phyloP scores from a whole-genome alignment of 1,284 basidiomycete species.

The Tilletiopsis washingtonensis region DNA sequence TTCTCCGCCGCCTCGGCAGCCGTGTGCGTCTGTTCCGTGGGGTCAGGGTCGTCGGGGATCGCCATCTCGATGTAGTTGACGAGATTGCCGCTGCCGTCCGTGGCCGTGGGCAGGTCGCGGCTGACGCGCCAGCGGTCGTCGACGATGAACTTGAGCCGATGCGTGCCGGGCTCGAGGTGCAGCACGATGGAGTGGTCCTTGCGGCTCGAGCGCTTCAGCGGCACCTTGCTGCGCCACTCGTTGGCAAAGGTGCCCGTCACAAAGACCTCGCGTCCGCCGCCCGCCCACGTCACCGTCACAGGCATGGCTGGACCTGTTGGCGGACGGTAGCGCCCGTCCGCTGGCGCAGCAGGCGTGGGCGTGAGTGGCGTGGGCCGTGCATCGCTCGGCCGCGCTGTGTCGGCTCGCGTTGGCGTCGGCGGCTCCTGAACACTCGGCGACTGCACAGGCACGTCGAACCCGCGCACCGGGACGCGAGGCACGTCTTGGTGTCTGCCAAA shows the following conservation, averaged over 20 bases:
- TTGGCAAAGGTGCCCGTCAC: conserved; percentile 58
- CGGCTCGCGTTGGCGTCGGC: no score
- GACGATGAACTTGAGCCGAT: conserved; percentile 91
- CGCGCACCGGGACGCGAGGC: conserved; percentile 1
- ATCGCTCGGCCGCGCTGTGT: no score
- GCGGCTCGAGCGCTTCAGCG: conserved; percentile 17
- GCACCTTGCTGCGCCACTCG: conserved; percentile 54
- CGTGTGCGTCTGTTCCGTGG: background rate
- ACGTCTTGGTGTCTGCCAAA: no score
- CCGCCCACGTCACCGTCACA: conserved; percentile 31
- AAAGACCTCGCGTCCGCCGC: conserved; percentile 49
- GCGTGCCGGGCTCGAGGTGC: conserved; percentile 69
- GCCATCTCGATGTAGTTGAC: conserved; percentile 67
- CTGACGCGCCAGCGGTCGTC: conserved; percentile 76
- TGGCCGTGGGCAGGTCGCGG: conserved; percentile 74
- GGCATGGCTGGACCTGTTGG: conserved; percentile 12
- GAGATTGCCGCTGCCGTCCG: conserved; percentile 86
- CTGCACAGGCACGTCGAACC: conserved; percentile 1
- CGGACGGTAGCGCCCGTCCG: background rate
- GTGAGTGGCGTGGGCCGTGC: background rate
- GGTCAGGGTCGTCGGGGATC: background rate
- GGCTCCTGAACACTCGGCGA: no score
- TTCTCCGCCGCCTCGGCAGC: no score
- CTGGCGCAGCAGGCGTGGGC: conserved; percentile 13
- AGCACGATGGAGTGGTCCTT: conserved; percentile 37